Conservation (phyloP, 352 stramenopile species). For the Globisporangium cederbergense region DNA sequence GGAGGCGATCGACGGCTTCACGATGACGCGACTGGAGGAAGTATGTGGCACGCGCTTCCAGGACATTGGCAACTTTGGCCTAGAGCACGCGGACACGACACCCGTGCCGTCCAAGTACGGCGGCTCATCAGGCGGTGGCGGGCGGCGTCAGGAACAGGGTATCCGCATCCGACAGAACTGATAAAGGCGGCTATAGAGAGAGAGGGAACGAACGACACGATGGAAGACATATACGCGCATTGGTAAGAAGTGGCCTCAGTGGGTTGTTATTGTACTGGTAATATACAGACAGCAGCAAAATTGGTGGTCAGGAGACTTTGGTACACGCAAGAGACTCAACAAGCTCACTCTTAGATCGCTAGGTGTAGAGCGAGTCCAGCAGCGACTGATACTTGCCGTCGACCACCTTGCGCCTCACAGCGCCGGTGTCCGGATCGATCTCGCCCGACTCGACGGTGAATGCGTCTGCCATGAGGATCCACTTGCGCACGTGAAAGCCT, state of each 20-base stretch:
- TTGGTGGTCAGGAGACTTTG: background rate
- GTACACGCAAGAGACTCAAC: background rate
- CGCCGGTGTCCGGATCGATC: conserved; percentile 60
- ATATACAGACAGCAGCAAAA: conserved; percentile 18
- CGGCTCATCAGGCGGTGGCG: background rate
- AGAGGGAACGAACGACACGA: background rate
- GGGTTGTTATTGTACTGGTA: conserved; percentile 20
- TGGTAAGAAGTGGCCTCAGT: background rate
- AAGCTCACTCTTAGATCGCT: conserved; percentile 10
- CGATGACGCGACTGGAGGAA: conserved; percentile 61
- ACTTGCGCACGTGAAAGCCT: conserved; percentile 67
- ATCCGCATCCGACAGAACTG: conserved; percentile 82
- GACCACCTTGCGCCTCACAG: conserved; percentile 56
- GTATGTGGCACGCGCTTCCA: conserved; percentile 54
- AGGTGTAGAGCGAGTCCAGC: conserved; percentile 74
- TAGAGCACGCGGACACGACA: conserved; percentile 72
- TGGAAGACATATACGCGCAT: background rate
- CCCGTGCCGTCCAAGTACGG: conserved; percentile 26
- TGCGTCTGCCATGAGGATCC: conserved; percentile 69
- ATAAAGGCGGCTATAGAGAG: background rate
- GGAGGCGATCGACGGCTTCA: conserved; percentile 42
- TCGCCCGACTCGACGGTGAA: conserved; percentile 70
- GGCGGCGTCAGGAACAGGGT: conserved; percentile 69
- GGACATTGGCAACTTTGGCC: conserved; percentile 48
- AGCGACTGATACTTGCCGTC: conserved; percentile 72